A percentile compares a stretch with the other conserved stretches of the same genome.
Evolutionary conservation across 2,329 filamentous ascomycete genomes (phyloP).

Genomic region (Diaporthe sp.): DNA sequence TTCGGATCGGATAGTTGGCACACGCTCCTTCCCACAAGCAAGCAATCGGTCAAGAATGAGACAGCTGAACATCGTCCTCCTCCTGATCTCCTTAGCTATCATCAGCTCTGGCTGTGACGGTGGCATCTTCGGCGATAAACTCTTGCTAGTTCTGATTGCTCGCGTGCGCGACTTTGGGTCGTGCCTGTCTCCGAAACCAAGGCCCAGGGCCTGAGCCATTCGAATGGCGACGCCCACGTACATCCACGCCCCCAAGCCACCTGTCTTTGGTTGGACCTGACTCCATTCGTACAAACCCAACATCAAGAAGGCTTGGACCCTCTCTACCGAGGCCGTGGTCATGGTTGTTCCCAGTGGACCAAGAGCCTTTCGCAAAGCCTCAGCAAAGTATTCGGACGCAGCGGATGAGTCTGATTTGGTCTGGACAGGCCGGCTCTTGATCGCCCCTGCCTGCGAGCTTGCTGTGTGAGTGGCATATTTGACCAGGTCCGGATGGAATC

Average conservation of each 20-base stretch:
- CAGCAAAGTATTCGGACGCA: constrained; percentile 74
- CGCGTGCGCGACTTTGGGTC: constrained; percentile 36
- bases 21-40: constrained; percentile 70
- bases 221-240: constrained; percentile 73
- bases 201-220: constrained; percentile 69
- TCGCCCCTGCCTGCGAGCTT: constrained; percentile 45
- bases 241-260: constrained; percentile 72
- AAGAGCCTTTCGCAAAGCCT: constrained; percentile 63
- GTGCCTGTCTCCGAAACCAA: constrained; percentile 66
- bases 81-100: constrained; percentile 70
- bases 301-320: constrained; percentile 76
- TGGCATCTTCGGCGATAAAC: background rate
- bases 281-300: constrained; percentile 79
- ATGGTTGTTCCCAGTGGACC: constrained; percentile 59
- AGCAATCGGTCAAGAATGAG: constrained; percentile 78
- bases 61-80: constrained; percentile 80
- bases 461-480: constrained; percentile 59
- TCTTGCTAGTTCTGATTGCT: constrained; percentile 24
- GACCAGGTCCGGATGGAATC: constrained; percentile 72
- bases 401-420: constrained; percentile 59
- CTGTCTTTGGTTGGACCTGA: constrained; percentile 60
- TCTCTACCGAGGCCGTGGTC: constrained; percentile 66
- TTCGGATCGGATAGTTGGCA: constrained; percentile 67
- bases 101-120: constrained; percentile 49
- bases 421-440: constrained; percentile 48